phyloP scores from a whole-genome alignment of 2,329 filamentous ascomycete species.

The Diplodia corticola region DNA sequence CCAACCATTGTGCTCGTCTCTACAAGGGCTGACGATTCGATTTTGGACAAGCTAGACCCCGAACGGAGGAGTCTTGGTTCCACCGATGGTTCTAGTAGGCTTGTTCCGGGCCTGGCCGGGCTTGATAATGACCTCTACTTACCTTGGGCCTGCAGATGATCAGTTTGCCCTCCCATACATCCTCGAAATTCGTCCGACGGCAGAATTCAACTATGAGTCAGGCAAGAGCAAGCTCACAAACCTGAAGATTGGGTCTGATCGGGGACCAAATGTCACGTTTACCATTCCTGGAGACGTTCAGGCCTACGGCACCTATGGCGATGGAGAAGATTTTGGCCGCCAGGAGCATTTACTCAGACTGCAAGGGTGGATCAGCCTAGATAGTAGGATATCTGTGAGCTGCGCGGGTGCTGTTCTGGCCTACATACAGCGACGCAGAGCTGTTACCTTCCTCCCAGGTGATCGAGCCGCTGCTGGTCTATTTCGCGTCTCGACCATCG shows the following conservation, averaged over 20 bases:
- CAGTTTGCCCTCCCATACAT: constrained; percentile 58
- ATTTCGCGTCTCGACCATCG: constrained; percentile 64
- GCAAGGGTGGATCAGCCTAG: constrained; percentile 69
- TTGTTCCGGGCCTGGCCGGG: background rate
- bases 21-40: constrained; percentile 54
- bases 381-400: constrained; percentile 71
- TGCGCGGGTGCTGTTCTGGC: constrained; percentile 86
- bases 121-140: background rate
- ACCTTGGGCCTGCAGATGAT: constrained; percentile 38
- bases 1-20: constrained; percentile 63
- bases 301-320: constrained; percentile 20
- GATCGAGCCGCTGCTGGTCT: constrained; percentile 55
- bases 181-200: constrained; percentile 67
- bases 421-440: constrained; percentile 70
- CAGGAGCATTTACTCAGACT: constrained; percentile 68
- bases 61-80: constrained; percentile 41
- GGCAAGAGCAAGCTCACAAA: constrained; percentile 67
- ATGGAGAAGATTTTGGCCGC: constrained; percentile 47
- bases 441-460: constrained; percentile 62
- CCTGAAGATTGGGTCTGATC: constrained; percentile 55
- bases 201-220: constrained; percentile 69
- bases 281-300: constrained; percentile 61
- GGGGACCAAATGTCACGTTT: constrained; percentile 54
- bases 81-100: constrained; percentile 31
- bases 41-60: constrained; percentile 48